Percentiles rank a stretch among this genome's conserved stretches.
phyloP scores from a whole-genome alignment of 2,329 filamentous ascomycete genomes.

The Neurospora crassa region DNA sequence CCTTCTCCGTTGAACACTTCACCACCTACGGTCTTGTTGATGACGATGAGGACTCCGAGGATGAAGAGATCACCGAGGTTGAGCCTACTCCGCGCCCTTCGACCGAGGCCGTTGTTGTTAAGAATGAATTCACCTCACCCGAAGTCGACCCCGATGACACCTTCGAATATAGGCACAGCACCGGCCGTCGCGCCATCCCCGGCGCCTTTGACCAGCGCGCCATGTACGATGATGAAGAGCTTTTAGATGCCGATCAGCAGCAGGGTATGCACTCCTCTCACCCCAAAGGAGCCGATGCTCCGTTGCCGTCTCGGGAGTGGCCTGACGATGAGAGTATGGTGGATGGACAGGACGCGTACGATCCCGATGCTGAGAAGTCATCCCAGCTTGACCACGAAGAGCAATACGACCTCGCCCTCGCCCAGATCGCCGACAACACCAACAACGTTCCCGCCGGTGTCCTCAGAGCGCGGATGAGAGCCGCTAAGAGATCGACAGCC shows the following conservation, averaged over 20 bases:
- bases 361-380: slow-evolving; percentile 17
- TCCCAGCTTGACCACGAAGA: slow-evolving; percentile 18
- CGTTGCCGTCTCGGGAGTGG: slow-evolving; percentile 16
- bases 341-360: slow-evolving; percentile 49
- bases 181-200: slow-evolving; percentile 45
- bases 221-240: slow-evolving; percentile 46
- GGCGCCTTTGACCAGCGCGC: slow-evolving; percentile 68
- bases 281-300: slow-evolving; percentile 46
- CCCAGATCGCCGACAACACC: slow-evolving; percentile 31
- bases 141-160: slow-evolving; percentile 43
- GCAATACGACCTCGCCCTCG: slow-evolving; percentile 41
- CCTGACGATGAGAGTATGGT: slow-evolving; percentile 57
- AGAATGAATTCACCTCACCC: slow-evolving; percentile 22
- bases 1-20: slow-evolving; percentile 90
- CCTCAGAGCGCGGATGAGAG: slow-evolving; percentile 54
- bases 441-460: slow-evolving; percentile 50
- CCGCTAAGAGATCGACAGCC: slow-evolving; percentile 49
- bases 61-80: slow-evolving; percentile 59
- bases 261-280: slow-evolving; percentile 90
- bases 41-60: slow-evolving; percentile 58
- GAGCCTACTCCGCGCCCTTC: slow-evolving; percentile 30
- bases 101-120: slow-evolving; percentile 2
- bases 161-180: slow-evolving; percentile 43
- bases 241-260: slow-evolving; percentile 33
- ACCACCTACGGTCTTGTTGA: slow-evolving; percentile 89